These are phyloP conservation scores for Chrysanthemum lavandulifolium DNA, from an alignment of 129 eudicot genomes.

Conservation along the genomic window DNA sequence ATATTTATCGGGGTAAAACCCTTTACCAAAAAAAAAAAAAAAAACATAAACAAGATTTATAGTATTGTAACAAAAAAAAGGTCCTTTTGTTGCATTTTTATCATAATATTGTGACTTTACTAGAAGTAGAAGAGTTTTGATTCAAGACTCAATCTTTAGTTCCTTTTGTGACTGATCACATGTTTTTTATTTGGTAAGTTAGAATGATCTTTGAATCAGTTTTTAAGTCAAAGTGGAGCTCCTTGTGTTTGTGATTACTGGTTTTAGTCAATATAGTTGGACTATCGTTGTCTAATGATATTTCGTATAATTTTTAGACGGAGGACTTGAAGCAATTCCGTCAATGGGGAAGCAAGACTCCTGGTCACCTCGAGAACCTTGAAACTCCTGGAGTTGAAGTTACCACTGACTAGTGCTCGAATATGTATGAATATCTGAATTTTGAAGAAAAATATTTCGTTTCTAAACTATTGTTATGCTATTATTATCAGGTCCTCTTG, in stretches of 20 bases:
- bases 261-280: too few species aligned
- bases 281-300: not conserved
- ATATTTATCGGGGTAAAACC: too few species aligned
- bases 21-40: too few species aligned
- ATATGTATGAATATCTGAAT: not conserved
- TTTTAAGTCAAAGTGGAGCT: too few species aligned
- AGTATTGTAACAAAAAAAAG: not conserved
- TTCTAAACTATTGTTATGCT: constrained; percentile 7
- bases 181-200: not conserved
- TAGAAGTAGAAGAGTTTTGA: not conserved
- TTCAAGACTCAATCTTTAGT: not conserved
- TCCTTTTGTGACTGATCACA: not conserved
- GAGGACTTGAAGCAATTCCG: constrained; percentile 82
- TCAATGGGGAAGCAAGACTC: constrained; percentile 97
- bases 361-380: constrained; percentile 94
- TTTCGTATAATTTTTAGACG: too few species aligned
- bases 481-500: constrained; percentile 78
- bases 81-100: not conserved
- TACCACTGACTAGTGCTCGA: constrained; percentile 61
- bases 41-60: too few species aligned
- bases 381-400: constrained; percentile 98
- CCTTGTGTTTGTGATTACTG: too few species aligned
- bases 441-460: not conserved
- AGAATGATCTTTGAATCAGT: not conserved
- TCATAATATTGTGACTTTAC: constrained; percentile 4